These are phyloP conservation scores for Beauveria brongniartii DNA, from an alignment of 2,329 filamentous ascomycete species.

Conservation along the genomic window DNA sequence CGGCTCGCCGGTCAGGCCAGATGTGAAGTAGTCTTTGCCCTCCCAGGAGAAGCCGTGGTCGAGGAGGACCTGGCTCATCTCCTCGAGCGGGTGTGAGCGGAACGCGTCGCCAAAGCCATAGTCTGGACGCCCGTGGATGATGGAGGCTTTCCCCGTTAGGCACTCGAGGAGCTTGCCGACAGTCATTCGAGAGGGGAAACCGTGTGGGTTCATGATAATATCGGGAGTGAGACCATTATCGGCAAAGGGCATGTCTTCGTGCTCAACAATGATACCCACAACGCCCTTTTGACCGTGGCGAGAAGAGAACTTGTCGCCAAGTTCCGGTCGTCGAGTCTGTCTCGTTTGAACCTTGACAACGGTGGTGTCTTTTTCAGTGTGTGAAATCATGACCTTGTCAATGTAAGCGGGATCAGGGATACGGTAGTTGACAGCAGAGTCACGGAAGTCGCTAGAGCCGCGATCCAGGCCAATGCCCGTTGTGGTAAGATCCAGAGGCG, in stretches of 20 bases:
- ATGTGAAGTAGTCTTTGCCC: conserved; percentile 94
- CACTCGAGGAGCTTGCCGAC: conserved; percentile 97
- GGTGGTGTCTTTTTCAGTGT: conserved; percentile 76
- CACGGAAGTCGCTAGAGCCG: conserved; percentile 54
- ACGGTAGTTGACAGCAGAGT: conserved; percentile 69
- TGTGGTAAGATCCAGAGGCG: conserved; percentile 68
- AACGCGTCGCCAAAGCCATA: conserved; percentile 78
- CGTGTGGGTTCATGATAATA: conserved; percentile 99
- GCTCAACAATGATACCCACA: conserved; percentile 90
- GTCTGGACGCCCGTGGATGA: conserved; percentile 75
- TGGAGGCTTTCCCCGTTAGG: conserved; percentile 85
- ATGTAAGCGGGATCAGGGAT: conserved; percentile 81
- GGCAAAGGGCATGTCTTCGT: conserved; percentile 94
- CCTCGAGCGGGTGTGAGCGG: conserved; percentile 75
- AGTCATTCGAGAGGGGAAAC: conserved; percentile 99
- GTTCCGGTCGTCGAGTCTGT: conserved; percentile 89
- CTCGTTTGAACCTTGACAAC: conserved; percentile 91
- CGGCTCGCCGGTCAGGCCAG: conserved; percentile 87
- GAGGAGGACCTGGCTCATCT: conserved; percentile 80
- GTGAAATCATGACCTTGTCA: conserved; percentile 91
- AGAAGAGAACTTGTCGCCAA: conserved; percentile 98
- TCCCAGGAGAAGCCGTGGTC: conserved; percentile 91
- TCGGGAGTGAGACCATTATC: conserved; percentile 88
- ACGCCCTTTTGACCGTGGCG: conserved; percentile 98
- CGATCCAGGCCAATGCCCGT: conserved; percentile 63